Base-by-base conservation (phyloP, 305 asterid species). In the Fraxinus latifolia region DNA sequence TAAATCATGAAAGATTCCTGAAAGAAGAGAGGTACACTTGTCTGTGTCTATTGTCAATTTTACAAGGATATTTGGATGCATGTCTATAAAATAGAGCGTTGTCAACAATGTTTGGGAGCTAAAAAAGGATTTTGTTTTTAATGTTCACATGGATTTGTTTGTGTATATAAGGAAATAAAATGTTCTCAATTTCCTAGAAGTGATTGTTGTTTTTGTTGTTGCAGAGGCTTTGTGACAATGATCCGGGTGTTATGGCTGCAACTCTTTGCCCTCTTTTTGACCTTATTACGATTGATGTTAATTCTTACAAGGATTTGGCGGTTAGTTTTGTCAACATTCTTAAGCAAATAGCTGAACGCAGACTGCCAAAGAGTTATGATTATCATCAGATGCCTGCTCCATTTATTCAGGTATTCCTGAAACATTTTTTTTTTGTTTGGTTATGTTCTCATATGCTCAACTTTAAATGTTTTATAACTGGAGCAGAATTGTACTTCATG, bases 381-480 rank as follows among this genome's bases (percentile, higher is more conserved):
- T 96, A 96, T 87, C 99, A 95, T 90, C 98, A 95, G 89, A 92
- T 91, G 97, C 98, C 98, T 71, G 98, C 99, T 81, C 99, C 99
- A 31, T 96, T 96, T 89, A 90, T 96, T 87, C 99, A 96, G 98
- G 99, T 87, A 77, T 73, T 83, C 67, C 50, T 79, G 76, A 31
- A 71, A 31, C 17, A 0, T 32, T 31, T 32, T 31, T 4, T 71
- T 32, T 71, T 70, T 68, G 36, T 71, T 71, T 32, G 25, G 76
- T 39, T 71, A 32, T 71, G 32, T 32, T 71, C 23, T 31, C 47
- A 15, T 71, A 15, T 71, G 36, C 44, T 15, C 14, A 71, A 71
- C n/a, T 32, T 71, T 32, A 17, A 31, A 31, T 32, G 8, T 31
- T 71, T 71, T 71, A 31, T 71, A 32, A 71, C 76, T 15, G 44